These are phyloP conservation scores for Dalechampia spathulata DNA, from an alignment of 441 rosid genomes.

Conservation along the genomic window DNA sequence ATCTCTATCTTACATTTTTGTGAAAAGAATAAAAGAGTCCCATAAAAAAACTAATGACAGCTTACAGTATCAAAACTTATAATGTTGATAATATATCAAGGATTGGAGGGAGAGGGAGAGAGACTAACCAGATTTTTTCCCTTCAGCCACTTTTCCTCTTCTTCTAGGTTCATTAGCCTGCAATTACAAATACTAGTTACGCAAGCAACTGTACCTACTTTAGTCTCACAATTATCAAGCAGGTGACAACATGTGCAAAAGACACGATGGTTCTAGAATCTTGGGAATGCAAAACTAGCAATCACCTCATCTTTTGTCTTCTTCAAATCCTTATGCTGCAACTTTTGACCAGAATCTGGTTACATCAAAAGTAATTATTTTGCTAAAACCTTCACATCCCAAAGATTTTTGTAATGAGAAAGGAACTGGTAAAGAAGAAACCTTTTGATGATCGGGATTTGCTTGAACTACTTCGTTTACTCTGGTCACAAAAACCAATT, in stretches of 20 bases:
- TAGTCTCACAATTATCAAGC: background rate
- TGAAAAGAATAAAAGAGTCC: too few relatives aligned
- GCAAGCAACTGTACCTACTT: conserved; percentile 7
- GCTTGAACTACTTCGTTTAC: conserved; percentile 23
- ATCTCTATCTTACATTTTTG: too few relatives aligned
- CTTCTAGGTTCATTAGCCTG: conserved; percentile 32
- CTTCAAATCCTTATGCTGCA: conserved; percentile 20
- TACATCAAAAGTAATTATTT: conserved; percentile 17
- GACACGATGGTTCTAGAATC: background rate
- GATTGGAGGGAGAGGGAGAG: background rate
- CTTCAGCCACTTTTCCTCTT: conserved; percentile 31
- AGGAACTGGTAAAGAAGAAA: conserved; percentile 18
- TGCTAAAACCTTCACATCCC: conserved; percentile 10
- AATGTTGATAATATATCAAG: background rate
- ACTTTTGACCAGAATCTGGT: conserved; percentile 34
- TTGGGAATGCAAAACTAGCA: conserved; percentile 9
- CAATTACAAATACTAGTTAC: conserved; percentile 11
- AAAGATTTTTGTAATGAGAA: conserved; percentile 10
- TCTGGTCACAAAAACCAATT: conserved; percentile 24
- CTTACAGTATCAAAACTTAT: background rate
- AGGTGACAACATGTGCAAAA: background rate
- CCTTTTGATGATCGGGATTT: conserved; percentile 39
- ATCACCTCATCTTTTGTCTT: conserved; percentile 35
- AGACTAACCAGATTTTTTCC: conserved; percentile 23
- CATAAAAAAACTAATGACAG: too few relatives aligned